These are phyloP conservation scores for Debaryomyces psychrophilus DNA, from an alignment of 1,139 yeast species.

Conservation along the genomic window DNA sequence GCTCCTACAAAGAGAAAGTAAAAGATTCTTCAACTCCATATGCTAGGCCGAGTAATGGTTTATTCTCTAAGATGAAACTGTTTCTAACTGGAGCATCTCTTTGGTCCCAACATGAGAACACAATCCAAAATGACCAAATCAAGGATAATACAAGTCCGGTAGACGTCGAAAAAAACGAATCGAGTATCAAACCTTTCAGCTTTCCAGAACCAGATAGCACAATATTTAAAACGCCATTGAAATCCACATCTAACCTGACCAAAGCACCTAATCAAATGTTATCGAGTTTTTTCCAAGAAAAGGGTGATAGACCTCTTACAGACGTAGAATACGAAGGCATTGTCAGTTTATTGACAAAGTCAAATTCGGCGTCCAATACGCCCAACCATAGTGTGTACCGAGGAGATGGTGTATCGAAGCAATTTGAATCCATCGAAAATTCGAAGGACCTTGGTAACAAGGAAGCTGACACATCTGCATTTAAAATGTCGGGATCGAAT, in stretches of 20 bases:
- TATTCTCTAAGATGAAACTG: slow-evolving; percentile 38
- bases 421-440: slow-evolving; percentile 5
- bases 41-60: slow-evolving; percentile 24
- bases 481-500: slow-evolving; percentile 10
- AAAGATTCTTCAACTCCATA: slow-evolving; percentile 26
- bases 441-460: slow-evolving; percentile 7
- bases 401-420: slow-evolving; percentile 6
- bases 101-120: slow-evolving; percentile 2
- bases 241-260: background rate
- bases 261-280: slow-evolving; percentile 55
- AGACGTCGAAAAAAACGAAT: background rate
- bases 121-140: background rate
- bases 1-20: slow-evolving; percentile 31
- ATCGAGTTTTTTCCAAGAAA: slow-evolving; percentile 70
- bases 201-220: slow-evolving; percentile 18
- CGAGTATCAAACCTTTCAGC: slow-evolving; percentile 15
- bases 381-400: slow-evolving; percentile 12
- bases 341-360: slow-evolving; percentile 51
- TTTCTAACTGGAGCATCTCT: slow-evolving; percentile 26
- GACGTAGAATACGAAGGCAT: slow-evolving; percentile 88
- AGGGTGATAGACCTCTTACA: slow-evolving; percentile 75
- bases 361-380: slow-evolving; percentile 19
- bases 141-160: background rate
- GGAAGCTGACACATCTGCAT: slow-evolving; percentile 5
- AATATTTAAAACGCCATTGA: slow-evolving; percentile 12